Evolutionary conservation across 257 asterid species (phyloP), one percentile per base, ranked within the genome.

Genomic region (Solanum etuberosum): DNA sequence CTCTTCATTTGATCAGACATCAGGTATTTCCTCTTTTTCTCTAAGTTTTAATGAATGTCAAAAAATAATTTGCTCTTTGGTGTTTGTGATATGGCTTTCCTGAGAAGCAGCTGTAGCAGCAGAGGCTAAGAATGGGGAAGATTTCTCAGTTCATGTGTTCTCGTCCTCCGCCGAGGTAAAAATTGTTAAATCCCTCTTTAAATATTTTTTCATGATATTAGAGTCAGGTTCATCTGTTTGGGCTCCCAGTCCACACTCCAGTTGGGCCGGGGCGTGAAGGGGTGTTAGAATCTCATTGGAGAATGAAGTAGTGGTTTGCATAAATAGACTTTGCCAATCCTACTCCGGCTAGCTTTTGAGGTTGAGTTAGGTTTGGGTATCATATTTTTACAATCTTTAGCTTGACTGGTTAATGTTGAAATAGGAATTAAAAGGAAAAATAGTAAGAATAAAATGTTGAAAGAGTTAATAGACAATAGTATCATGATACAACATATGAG

Each of bases 151-250:
- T 15, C 91, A 93, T 23, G 95, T 95, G 25, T 96, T 94, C 78
- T 94, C 97, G 23, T 96, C 98, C 15, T 91, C 93, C 29, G n/a
- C 92, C 0, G 94, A 96, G 97, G 98, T 95, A 83, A 87, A 25
- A 9, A 0, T 27, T 35, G 10, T 61, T 23, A 43, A 78, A 42
- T 43, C 42, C 42, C 67, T 80, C 16, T 80, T 80, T 80, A 54
- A 54, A 18, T 54, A 54, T 54, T 0, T 54, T 54, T 54, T 54
- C n/a, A 54, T 54, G n/a, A 54, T 54, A 18, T 54, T 0, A 51
- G 10, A 54, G 63, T 18, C 63, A 20, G 0, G 0, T 2, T 51
- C 61, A 18, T 46, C 21, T 51, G 1, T 51, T 51, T 51, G n/a
- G 61, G 61, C 61, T 51, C 23, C n/a, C 0, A 51, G 4, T 51